Percentiles rank a stretch among this genome's conserved stretches.
phyloP scores from a whole-genome alignment of 1,139 yeast species.

The Debaryomyces udenii region DNA sequence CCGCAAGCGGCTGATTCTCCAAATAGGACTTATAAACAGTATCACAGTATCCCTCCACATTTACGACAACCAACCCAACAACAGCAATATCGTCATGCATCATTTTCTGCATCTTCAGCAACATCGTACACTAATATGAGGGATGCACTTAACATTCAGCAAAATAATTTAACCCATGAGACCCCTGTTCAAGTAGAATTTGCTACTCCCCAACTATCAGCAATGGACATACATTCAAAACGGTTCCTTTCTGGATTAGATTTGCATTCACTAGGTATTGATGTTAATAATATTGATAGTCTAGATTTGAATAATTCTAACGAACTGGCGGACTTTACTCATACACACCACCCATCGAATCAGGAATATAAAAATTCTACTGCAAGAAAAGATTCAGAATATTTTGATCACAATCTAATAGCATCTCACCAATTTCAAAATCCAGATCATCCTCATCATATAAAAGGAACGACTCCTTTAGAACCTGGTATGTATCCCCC shows the following conservation, averaged over 20 bases:
- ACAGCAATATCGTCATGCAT: conserved; percentile 58
- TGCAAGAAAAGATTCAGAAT: conserved; percentile 18
- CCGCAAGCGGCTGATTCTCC: conserved; percentile 18
- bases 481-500: conserved; percentile 34
- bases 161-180: conserved; percentile 31
- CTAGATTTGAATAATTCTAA: conserved; percentile 26
- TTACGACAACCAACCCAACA: conserved; percentile 3
- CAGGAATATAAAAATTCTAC: conserved; percentile 4
- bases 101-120: conserved; percentile 81
- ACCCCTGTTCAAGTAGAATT: conserved; percentile 72
- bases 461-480: conserved; percentile 42
- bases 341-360: neutral
- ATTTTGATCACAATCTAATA: conserved; percentile 18
- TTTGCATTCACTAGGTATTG: conserved; percentile 30
- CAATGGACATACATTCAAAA: conserved; percentile 25
- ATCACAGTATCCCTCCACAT: conserved; percentile 13
- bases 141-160: conserved; percentile 40
- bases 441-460: conserved; percentile 41
- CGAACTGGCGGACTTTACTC: neutral
- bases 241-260: conserved; percentile 29
- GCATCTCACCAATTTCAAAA: conserved; percentile 35
- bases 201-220: conserved; percentile 73
- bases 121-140: conserved; percentile 63
- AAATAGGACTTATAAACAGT: conserved; percentile 6
- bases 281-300: conserved; percentile 39